Evolutionary conservation across 345 rosid genomes (phyloP).

Genomic region (Psidium guajava): DNA sequence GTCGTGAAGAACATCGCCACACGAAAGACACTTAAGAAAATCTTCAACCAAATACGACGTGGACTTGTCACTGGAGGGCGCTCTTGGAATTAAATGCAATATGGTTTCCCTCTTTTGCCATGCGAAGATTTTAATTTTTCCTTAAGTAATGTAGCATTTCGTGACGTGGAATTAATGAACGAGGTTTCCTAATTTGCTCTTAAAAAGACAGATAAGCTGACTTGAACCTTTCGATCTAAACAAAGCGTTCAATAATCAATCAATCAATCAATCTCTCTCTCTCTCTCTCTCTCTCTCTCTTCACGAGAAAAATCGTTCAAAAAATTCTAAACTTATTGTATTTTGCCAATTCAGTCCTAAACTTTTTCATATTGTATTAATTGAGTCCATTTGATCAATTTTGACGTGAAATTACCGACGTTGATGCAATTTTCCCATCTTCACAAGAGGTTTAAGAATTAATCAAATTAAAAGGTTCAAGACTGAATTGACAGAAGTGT

Average conservation of each 20-base stretch:
- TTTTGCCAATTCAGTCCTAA: too few relatives aligned
- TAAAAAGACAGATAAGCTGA: background rate
- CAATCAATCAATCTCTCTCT: too few relatives aligned
- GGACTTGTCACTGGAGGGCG: background rate
- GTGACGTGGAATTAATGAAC: background rate
- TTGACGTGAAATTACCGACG: too few relatives aligned
- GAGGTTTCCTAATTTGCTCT: background rate
- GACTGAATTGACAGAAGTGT: too few relatives aligned
- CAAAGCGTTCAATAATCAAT: background rate
- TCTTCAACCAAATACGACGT: background rate
- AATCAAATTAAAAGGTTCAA: too few relatives aligned
- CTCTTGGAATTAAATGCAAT: background rate
- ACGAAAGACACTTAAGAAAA: background rate
- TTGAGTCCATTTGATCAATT: too few relatives aligned
- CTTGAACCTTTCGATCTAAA: background rate
- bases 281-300: too few relatives aligned
- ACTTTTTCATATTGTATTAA: rapidly evolving
- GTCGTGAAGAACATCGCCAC: background rate
- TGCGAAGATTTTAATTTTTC: background rate
- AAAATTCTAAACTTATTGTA: too few relatives aligned
- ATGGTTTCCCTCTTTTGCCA: background rate
- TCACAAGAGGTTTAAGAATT: too few relatives aligned
- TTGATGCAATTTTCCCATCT: too few relatives aligned
- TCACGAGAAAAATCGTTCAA: too few relatives aligned
- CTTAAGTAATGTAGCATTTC: background rate